These are phyloP conservation scores for Oidiodendron maius DNA, from an alignment of 495 filamentous ascomycete species.

Conservation along the genomic window DNA sequence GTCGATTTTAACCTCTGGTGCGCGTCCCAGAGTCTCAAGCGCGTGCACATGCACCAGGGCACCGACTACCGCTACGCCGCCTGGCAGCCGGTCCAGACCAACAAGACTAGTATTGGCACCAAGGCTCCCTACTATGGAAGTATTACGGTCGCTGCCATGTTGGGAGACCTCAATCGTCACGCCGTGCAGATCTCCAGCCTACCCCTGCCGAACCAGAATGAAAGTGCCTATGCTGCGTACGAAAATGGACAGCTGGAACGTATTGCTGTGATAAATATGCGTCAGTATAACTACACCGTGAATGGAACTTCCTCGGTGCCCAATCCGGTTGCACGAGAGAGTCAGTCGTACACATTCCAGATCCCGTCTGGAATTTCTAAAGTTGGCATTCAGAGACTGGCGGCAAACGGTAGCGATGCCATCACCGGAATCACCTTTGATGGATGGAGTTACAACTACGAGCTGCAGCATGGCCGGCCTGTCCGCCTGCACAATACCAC, in stretches of 20 bases:
- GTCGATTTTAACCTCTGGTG: constrained; percentile 59
- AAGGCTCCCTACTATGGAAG: constrained; percentile 65
- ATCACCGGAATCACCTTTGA: constrained; percentile 57
- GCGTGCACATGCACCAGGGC: constrained; percentile 63
- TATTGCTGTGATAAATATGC: constrained; percentile 54
- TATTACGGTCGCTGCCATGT: constrained; percentile 51
- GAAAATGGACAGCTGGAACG: constrained; percentile 35
- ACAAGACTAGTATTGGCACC: constrained; percentile 48
- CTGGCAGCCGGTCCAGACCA: constrained; percentile 57
- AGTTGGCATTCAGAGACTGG: constrained; percentile 38
- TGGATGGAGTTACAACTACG: constrained; percentile 58
- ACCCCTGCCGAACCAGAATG: constrained; percentile 34
- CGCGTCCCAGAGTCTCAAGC: constrained; percentile 49
- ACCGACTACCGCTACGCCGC: constrained; percentile 52
- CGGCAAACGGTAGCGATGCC: constrained; percentile 60
- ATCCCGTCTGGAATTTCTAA: constrained; percentile 4
- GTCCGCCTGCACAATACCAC: constrained; percentile 53
- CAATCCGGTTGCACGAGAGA: constrained; percentile 25
- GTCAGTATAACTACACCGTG: constrained; percentile 52
- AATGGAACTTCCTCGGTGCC: constrained; percentile 28
- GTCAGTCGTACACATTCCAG: constrained; percentile 38
- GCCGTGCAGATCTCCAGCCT: constrained; percentile 35
- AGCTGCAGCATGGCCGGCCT: constrained; percentile 48
- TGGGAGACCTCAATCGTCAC: constrained; percentile 33
- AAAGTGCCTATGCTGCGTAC: constrained; percentile 57